These are phyloP conservation scores for Suhomyces bokatorum DNA, from an alignment of 1,139 yeast genomes.

Conservation along the genomic window DNA sequence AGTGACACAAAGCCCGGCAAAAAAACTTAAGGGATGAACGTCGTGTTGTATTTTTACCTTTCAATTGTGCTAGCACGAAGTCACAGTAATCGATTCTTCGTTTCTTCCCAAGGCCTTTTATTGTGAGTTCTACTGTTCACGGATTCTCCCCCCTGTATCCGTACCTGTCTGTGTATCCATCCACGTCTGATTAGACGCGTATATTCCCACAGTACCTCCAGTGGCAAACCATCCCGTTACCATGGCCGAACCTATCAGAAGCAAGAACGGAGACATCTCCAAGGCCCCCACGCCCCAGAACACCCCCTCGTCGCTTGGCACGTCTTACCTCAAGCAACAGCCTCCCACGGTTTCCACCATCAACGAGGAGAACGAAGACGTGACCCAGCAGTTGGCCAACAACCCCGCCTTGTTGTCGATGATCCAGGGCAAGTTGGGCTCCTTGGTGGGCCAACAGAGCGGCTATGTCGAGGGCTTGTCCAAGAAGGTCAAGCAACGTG, in stretches of 20 bases:
- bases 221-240: conserved; percentile 5
- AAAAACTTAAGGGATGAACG: conserved; percentile 9
- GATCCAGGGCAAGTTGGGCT: conserved; percentile 89
- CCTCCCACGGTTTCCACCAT: conserved; percentile 80
- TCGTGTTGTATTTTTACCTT: conserved; percentile 2
- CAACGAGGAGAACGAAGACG: conserved; percentile 56
- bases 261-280: conserved; percentile 72
- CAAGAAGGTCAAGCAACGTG: conserved; percentile 70
- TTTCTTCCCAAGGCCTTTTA: not conserved
- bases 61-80: not conserved
- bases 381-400: conserved; percentile 55
- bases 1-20: conserved; percentile 5
- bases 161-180: not conserved
- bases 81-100: not conserved
- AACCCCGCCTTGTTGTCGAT: conserved; percentile 79
- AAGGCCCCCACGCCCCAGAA: conserved; percentile 99
- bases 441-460: conserved; percentile 80
- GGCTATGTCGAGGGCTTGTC: conserved; percentile 85
- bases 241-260: conserved; percentile 72
- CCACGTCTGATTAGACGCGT: conserved; percentile 3
- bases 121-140: not conserved
- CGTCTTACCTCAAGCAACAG: conserved; percentile 68
- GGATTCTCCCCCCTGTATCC: not conserved
- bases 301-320: conserved; percentile 89
- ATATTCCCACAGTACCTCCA: not conserved